Evolutionary conservation across 169 alveolate genomes (phyloP).

Genomic region (Eimeria praecox): DNA sequence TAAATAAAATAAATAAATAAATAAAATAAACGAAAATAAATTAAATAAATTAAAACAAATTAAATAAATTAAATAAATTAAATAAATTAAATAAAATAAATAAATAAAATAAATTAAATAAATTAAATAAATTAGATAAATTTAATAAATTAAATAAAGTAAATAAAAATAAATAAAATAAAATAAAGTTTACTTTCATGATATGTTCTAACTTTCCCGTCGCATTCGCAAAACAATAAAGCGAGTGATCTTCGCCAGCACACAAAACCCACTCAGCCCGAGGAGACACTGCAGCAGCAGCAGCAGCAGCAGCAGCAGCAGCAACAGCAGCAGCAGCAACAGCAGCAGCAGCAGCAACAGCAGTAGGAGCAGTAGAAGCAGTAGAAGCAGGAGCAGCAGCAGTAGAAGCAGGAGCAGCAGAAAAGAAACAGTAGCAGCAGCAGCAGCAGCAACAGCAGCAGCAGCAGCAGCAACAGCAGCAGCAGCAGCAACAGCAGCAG

Average conservation of each 20-base stretch:
- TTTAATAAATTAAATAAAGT: background rate
- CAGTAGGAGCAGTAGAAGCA: background rate
- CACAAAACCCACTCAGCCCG: constrained; percentile 81
- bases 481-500: too few species aligned
- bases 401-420: too few species aligned
- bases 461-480: too few species aligned
- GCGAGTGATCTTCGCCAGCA: constrained; percentile 77
- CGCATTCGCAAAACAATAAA: constrained; percentile 76
- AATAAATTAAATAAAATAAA: background rate
- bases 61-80: background rate
- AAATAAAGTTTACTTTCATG: constrained; percentile 30
- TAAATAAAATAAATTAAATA: background rate
- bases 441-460: too few species aligned
- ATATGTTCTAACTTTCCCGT: constrained; percentile 81
- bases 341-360: too few species aligned
- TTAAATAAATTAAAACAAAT: background rate
- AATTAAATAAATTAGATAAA: background rate
- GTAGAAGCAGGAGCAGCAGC: background rate
- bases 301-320: constrained; percentile 51
- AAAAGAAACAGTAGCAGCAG: too few species aligned
- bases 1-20: background rate
- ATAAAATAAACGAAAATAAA: background rate
- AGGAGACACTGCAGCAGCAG: constrained; percentile 79
- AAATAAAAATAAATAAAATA: background rate
- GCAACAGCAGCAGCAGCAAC: background rate